A percentile compares a stretch with the other conserved stretches of the same genome.
Conservation (phyloP, 805 yeast species). For the Starmerella vaccinii region DNA sequence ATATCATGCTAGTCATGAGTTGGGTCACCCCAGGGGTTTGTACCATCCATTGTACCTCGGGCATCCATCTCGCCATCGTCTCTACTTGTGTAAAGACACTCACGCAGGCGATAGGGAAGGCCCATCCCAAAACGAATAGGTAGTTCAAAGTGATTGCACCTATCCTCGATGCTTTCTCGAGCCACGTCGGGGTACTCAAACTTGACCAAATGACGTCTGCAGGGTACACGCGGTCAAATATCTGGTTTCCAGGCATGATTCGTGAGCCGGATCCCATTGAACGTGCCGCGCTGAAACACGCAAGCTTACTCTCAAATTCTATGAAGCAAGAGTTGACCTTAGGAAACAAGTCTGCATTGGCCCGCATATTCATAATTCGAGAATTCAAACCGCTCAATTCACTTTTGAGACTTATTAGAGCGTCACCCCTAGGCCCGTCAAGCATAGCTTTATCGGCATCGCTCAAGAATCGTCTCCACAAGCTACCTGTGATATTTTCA, state of each 20-base stretch:
- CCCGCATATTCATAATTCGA: constrained; percentile 48
- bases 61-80: constrained; percentile 49
- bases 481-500: constrained; percentile 20
- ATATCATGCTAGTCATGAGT: constrained; percentile 51
- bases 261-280: constrained; percentile 15
- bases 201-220: constrained; percentile 66
- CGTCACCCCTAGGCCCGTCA: constrained; percentile 10
- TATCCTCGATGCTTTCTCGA: constrained; percentile 32
- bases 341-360: constrained; percentile 33
- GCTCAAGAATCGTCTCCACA: constrained; percentile 40
- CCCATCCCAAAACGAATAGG: constrained; percentile 55
- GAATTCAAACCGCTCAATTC: constrained; percentile 54
- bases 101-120: constrained; percentile 72
- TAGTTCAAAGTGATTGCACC: constrained; percentile 41
- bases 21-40: constrained; percentile 46
- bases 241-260: constrained; percentile 10
- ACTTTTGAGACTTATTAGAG: constrained; percentile 51
- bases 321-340: constrained; percentile 39
- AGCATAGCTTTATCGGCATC: constrained; percentile 36
- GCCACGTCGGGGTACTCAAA: constrained; percentile 35
- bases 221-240: constrained; percentile 44
- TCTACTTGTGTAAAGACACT: constrained; percentile 70
- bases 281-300: constrained; percentile 54
- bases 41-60: constrained; percentile 48
- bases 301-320: constrained; percentile 45